phyloP scores from a whole-genome alignment of 352 stramenopile genomes.

The Pythium plurisporium region DNA sequence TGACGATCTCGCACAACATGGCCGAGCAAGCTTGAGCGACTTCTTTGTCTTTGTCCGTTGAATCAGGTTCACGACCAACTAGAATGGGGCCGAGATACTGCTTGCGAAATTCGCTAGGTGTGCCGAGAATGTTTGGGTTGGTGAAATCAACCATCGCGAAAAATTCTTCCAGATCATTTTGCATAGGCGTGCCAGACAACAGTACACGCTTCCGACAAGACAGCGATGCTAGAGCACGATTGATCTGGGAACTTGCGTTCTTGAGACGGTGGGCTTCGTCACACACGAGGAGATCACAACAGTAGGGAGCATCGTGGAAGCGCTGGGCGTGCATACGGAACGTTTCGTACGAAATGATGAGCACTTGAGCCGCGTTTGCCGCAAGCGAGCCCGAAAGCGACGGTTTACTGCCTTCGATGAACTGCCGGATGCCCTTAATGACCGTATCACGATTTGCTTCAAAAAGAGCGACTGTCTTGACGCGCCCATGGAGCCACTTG shows the following conservation, averaged over 20 bases:
- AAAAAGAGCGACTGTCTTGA: constrained; percentile 82
- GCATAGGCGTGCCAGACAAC: constrained; percentile 97
- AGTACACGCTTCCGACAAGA: constrained; percentile 91
- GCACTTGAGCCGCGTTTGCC: constrained; percentile 53
- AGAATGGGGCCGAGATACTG: constrained; percentile 90
- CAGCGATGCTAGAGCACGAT: constrained; percentile 71
- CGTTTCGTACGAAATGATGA: constrained; percentile 90
- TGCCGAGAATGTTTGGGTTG: constrained; percentile 80
- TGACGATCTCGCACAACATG: constrained; percentile 95
- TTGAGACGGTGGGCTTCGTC: constrained; percentile 99
- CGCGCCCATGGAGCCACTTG: constrained; percentile 80
- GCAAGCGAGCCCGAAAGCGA: constrained; percentile 29
- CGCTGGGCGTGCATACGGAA: constrained; percentile 91
- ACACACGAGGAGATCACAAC: constrained; percentile 97
- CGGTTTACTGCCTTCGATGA: constrained; percentile 76
- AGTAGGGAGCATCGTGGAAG: constrained; percentile 79
- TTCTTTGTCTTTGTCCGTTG: constrained; percentile 74
- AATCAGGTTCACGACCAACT: constrained; percentile 86
- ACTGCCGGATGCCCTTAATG: constrained; percentile 78
- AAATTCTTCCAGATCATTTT: constrained; percentile 99
- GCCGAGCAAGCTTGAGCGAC: constrained; percentile 87
- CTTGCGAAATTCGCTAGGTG: constrained; percentile 90
- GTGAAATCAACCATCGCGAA: constrained; percentile 96
- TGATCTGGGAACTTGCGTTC: constrained; percentile 95
- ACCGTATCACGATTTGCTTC: constrained; percentile 79